Evolutionary conservation across 768 basidiomycete genomes (phyloP), one percentile per base, ranked within the genome.

Genomic region (Psilocybe subaeruginosa): DNA sequence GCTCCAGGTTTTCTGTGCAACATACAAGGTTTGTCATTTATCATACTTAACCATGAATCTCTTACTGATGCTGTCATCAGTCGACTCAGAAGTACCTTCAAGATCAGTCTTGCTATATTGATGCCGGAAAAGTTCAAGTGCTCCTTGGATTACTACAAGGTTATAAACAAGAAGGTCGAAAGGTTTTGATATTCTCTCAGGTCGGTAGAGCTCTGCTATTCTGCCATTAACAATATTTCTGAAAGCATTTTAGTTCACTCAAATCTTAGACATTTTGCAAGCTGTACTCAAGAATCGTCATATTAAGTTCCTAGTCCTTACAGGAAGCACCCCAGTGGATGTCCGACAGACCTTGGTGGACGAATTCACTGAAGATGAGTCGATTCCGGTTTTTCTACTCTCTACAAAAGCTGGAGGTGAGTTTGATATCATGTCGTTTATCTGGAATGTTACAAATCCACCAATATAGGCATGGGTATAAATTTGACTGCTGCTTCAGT

Each of bases 401-500:
- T 95, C 95, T 2, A 96, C 95, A 0, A 95, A 94, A 76, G 95
- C 95, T 3, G 95, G 93, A 17, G 93, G 82, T 76, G 57, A 65
- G 72, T 68, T 14, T 16, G 17, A 49, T 48, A 35, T 46, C 41
- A 35, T 4, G 14, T 19, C 43, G 9, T 27, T 11, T 33, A n/a
- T 19, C 27, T 23, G 58, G 55, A 37, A 50, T 45, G 49, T 41
- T 43, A 31, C 39, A 58, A 33, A 30, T 35, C 33, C 9, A 45
- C 8, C 43, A n/a, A 45, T 46, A 19, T 58, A 82, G 80, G 91
- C 8, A 94, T 95, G 92, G 96, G 97, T 4, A 96, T 99, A 72
- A 99, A 99, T 73, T 75, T 99, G 65, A 97, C 93, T 1, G 95
- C 95, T 2, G 96, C 97, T 1, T 95, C 92, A 48, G 95, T 95